A percentile compares a stretch with the other conserved stretches of the same genome.
Conservation (phyloP, 352 stramenopile genomes). For the Globisporangium okanoganense region DNA sequence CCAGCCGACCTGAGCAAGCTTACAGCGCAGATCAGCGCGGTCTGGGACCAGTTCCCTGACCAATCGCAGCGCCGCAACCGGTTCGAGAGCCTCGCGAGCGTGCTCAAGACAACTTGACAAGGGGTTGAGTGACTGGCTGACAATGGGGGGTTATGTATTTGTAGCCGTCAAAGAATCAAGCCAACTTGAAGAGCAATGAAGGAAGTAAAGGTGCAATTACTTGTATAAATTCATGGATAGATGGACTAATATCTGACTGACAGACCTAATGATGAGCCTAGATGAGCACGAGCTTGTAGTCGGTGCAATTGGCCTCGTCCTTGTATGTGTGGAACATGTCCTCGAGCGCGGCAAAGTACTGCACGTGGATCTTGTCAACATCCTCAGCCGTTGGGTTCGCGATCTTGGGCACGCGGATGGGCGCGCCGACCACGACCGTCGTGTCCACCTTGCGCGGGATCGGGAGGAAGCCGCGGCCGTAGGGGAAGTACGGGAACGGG, state of each 20-base stretch:
- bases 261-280: not conserved
- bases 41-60: constrained; percentile 51
- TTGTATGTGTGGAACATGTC: constrained; percentile 74
- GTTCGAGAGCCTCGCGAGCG: constrained; percentile 39
- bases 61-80: constrained; percentile 50
- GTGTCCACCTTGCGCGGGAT: constrained; percentile 65
- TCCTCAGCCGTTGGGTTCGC: constrained; percentile 42
- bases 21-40: constrained; percentile 25
- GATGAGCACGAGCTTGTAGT: constrained; percentile 75
- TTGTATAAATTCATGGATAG: constrained; percentile 1
- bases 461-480: constrained; percentile 58
- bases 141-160: no score
- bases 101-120: constrained; percentile 18
- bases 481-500: constrained; percentile 77
- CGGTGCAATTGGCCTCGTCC: constrained; percentile 59
- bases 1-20: constrained; percentile 41
- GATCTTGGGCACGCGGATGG: constrained; percentile 49
- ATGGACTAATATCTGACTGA: not conserved
- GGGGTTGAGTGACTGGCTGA: no score
- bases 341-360: constrained; percentile 55
- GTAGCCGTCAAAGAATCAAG: no score
- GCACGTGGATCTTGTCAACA: constrained; percentile 54
- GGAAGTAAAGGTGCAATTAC: no score
- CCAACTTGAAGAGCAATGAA: no score
- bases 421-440: constrained; percentile 59